These are phyloP conservation scores for Xerocomus nothofagi DNA, from an alignment of 1,284 basidiomycete genomes.

Conservation along the genomic window DNA sequence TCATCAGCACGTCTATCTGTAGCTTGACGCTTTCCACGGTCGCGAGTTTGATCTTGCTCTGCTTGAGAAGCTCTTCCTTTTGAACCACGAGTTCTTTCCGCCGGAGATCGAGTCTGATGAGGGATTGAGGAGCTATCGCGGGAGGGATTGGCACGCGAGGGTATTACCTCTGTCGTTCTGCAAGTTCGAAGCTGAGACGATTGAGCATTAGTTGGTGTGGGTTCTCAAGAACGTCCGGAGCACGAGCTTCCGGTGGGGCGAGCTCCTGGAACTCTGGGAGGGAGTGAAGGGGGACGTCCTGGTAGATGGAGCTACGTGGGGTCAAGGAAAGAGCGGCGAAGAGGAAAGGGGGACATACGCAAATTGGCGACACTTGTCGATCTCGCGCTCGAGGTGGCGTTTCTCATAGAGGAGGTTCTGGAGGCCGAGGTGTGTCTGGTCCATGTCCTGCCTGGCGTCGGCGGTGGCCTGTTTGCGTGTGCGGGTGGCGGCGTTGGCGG, in stretches of 20 bases:
- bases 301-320: slow-evolving; percentile 67
- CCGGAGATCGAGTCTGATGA: slow-evolving; percentile 59
- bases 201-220: slow-evolving; percentile 81
- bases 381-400: slow-evolving; percentile 79
- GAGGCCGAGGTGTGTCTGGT: slow-evolving; percentile 76
- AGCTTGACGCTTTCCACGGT: slow-evolving; percentile 73
- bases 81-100: slow-evolving; percentile 62
- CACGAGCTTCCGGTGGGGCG: slow-evolving; percentile 66
- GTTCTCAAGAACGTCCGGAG: slow-evolving; percentile 57
- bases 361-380: slow-evolving; percentile 84
- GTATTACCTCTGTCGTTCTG: slow-evolving; percentile 72
- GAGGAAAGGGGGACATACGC: slow-evolving; percentile 51
- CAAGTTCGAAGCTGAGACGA: slow-evolving; percentile 76
- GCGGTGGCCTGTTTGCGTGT: slow-evolving; percentile 70
- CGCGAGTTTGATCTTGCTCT: slow-evolving; percentile 62
- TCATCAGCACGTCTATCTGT: slow-evolving; percentile 71
- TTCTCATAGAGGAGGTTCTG: slow-evolving; percentile 84
- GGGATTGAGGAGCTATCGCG: slow-evolving; percentile 6
- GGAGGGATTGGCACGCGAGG: slow-evolving; percentile 8
- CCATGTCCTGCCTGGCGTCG: slow-evolving; percentile 76
- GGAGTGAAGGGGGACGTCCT: slow-evolving; percentile 71
- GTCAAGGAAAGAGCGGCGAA: slow-evolving; percentile 1
- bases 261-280: slow-evolving; percentile 63
- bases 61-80: slow-evolving; percentile 73
- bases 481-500: slow-evolving; percentile 68